phyloP scores from a whole-genome alignment of 768 basidiomycete genomes.

The Mycena vitilis region DNA sequence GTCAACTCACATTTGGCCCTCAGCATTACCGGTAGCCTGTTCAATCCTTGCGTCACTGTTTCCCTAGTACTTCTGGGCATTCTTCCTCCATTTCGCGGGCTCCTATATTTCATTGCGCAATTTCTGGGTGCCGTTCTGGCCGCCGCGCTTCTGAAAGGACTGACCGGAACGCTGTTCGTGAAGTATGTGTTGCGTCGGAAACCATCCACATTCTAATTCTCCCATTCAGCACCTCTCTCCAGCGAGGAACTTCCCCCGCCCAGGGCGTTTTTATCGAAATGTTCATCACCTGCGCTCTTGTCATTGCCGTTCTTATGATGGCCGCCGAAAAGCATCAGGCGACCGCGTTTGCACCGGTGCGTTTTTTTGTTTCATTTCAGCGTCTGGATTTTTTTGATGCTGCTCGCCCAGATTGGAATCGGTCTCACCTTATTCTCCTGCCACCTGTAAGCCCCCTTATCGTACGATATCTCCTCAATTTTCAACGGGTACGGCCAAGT shows the following conservation, averaged over 20 bases:
- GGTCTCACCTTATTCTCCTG: slow-evolving; percentile 73
- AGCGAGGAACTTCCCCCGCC: slow-evolving; percentile 58
- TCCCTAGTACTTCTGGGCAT: slow-evolving; percentile 69
- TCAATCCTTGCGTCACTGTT: slow-evolving; percentile 73
- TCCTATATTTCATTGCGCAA: slow-evolving; percentile 72
- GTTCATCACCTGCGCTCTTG: slow-evolving; percentile 71
- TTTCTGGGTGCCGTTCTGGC: slow-evolving; percentile 70
- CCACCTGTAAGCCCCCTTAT: slow-evolving; percentile 59
- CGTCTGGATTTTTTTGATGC: slow-evolving; percentile 6
- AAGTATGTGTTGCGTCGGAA: slow-evolving; percentile 53
- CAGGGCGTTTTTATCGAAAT: slow-evolving; percentile 80
- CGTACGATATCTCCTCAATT: background rate
- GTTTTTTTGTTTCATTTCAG: slow-evolving; percentile 16
- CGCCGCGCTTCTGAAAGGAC: slow-evolving; percentile 62
- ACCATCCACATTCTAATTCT: background rate
- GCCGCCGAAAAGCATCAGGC: slow-evolving; percentile 76
- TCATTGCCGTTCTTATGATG: slow-evolving; percentile 76
- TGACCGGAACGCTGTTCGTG: slow-evolving; percentile 65
- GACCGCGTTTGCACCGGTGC: slow-evolving; percentile 77
- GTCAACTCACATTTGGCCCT: background rate
- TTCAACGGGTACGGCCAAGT: slow-evolving; percentile 43
- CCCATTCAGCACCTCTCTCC: slow-evolving; percentile 57
- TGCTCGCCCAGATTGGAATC: slow-evolving; percentile 62
- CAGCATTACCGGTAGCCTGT: slow-evolving; percentile 66
- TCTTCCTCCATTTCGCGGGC: slow-evolving; percentile 65